These are phyloP conservation scores for Mycena albidolilacea DNA, from an alignment of 768 basidiomycete species.

Conservation along the genomic window DNA sequence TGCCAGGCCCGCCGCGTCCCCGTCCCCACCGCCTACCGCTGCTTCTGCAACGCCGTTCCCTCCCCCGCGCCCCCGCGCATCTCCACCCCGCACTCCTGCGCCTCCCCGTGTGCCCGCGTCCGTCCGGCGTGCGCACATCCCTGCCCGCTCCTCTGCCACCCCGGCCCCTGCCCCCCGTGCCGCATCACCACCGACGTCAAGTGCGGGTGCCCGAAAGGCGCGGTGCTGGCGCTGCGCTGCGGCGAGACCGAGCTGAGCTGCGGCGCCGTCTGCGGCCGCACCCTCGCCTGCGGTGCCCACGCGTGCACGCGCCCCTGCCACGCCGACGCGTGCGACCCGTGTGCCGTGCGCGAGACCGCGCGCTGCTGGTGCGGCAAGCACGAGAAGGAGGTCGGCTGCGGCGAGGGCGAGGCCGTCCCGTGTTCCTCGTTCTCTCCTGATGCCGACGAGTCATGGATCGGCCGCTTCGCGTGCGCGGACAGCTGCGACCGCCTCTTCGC, in stretches of 20 bases:
- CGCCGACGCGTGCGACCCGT: constrained; percentile 78
- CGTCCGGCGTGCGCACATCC: constrained; percentile 82
- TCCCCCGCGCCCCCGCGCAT: constrained; percentile 81
- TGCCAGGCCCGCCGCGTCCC: constrained; percentile 86
- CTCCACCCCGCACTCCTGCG: constrained; percentile 85
- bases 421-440: constrained; percentile 59
- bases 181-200: constrained; percentile 80
- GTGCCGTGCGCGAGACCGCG: constrained; percentile 66
- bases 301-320: constrained; percentile 81
- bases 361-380: constrained; percentile 89
- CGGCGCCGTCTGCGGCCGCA: constrained; percentile 58
- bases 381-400: constrained; percentile 73
- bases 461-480: constrained; percentile 53
- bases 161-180: constrained; percentile 97
- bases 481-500: constrained; percentile 39
- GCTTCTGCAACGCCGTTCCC: constrained; percentile 85
- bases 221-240: constrained; percentile 72
- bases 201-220: constrained; percentile 84
- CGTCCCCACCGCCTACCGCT: constrained; percentile 80
- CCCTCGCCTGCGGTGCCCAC: constrained; percentile 82
- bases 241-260: constrained; percentile 63
- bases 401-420: constrained; percentile 64
- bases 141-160: constrained; percentile 91
- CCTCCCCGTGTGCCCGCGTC: constrained; percentile 73
- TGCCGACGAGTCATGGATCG: constrained; percentile 70